Evolutionary conservation across 805 yeast genomes (phyloP).

Genomic region (Candida broadrunensis): DNA sequence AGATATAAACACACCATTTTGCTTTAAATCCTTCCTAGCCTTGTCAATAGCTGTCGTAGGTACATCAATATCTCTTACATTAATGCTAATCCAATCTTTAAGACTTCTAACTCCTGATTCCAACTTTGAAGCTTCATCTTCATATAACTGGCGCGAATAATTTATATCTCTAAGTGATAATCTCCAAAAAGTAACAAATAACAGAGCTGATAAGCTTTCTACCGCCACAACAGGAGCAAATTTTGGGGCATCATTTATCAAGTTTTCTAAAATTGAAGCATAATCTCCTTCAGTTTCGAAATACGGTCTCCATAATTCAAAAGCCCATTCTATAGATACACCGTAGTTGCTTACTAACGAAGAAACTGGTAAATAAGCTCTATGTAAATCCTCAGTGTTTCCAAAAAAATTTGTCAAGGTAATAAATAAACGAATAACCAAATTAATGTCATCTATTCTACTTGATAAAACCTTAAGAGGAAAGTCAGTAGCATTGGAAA

Average conservation of each 20-base stretch:
- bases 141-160: constrained; percentile 50
- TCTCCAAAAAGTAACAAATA: constrained; percentile 71
- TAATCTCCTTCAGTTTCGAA: constrained; percentile 19
- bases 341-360: constrained; percentile 41
- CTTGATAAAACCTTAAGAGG: constrained; percentile 72
- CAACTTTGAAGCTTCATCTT: constrained; percentile 40
- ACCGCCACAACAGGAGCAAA: constrained; percentile 15
- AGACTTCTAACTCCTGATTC: constrained; percentile 31
- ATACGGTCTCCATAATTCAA: constrained; percentile 70
- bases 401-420: constrained; percentile 57
- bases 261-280: constrained; percentile 5
- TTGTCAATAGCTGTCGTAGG: constrained; percentile 17
- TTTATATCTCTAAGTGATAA: constrained; percentile 69
- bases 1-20: constrained; percentile 21
- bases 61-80: constrained; percentile 23
- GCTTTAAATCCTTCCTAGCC: constrained; percentile 18
- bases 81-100: constrained; percentile 28
- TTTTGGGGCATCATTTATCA: constrained; percentile 11
- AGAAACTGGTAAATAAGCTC: constrained; percentile 38
- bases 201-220: constrained; percentile 28
- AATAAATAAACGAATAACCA: constrained; percentile 63
- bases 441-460: constrained; percentile 67
- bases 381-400: constrained; percentile 24
- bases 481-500: constrained; percentile 28
- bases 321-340: constrained; percentile 61